phyloP scores from a whole-genome alignment of 2,329 filamentous ascomycete genomes.

The Colletotrichum karsti region DNA sequence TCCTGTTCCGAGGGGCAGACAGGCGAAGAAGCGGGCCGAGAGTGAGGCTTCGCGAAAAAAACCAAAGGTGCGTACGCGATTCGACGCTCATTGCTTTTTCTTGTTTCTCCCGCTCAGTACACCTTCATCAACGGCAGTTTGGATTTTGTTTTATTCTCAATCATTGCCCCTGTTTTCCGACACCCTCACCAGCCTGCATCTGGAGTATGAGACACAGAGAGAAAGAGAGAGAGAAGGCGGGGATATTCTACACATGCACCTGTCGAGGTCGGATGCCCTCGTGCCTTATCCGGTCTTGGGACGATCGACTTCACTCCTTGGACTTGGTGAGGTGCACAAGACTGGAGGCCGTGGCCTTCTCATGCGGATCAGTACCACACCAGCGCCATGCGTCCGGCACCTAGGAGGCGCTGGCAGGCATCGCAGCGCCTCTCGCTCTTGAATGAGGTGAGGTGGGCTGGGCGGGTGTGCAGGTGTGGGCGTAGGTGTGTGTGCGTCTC shows the following conservation, averaged over 20 bases:
- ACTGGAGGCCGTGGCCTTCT: background rate
- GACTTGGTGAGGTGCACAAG: slow-evolving; percentile 12
- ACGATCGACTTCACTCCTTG: background rate
- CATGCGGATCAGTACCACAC: slow-evolving; percentile 13
- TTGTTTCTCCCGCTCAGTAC: slow-evolving; percentile 17
- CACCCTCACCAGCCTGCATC: background rate
- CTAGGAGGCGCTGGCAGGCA: background rate
- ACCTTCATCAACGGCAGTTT: slow-evolving; percentile 16
- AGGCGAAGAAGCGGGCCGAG: slow-evolving; percentile 24
- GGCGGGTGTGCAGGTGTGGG: slow-evolving; percentile 4
- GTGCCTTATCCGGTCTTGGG: background rate
- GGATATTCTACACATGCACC: background rate
- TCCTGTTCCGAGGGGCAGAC: slow-evolving; percentile 15
- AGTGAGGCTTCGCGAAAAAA: slow-evolving; percentile 14
- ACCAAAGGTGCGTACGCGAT: slow-evolving; percentile 14
- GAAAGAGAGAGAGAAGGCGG: background rate
- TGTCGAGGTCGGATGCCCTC: background rate
- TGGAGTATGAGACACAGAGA: background rate
- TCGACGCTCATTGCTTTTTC: slow-evolving; percentile 20
- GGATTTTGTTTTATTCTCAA: background rate
- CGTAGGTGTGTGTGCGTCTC: background rate
- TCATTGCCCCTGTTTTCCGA: background rate
- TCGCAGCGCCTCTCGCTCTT: background rate
- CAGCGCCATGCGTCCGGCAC: slow-evolving; percentile 9
- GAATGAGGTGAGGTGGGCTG: background rate